Conservation (phyloP, 352 stramenopile genomes). For the Elongisporangium undulatum region DNA sequence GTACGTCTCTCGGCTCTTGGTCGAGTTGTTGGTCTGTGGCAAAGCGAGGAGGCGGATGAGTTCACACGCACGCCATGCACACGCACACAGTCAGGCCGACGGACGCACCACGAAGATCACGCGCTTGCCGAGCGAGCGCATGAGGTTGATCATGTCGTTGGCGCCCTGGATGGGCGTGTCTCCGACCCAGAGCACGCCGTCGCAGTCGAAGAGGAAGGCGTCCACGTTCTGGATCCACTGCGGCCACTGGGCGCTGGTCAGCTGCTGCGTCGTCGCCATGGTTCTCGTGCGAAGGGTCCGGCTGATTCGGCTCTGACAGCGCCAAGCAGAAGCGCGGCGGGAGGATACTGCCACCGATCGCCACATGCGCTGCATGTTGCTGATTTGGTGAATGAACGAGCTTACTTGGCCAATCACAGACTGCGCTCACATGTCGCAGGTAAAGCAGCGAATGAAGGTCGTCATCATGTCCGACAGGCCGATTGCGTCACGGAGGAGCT, state of each 20-base stretch:
- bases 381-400: background rate
- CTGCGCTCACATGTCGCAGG: background rate
- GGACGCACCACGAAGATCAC: conserved; percentile 75
- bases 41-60: background rate
- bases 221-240: conserved; percentile 63
- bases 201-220: conserved; percentile 80
- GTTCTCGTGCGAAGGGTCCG: background rate
- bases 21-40: conserved; percentile 81
- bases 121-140: conserved; percentile 74
- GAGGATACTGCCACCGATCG: background rate
- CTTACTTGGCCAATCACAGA: background rate
- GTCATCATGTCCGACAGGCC: background rate
- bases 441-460: background rate
- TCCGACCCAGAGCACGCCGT: conserved; percentile 74
- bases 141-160: conserved; percentile 53
- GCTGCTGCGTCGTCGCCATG: conserved; percentile 25
- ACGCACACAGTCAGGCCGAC: background rate
- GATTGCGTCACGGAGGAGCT: background rate
- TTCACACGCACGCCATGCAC: background rate
- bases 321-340: background rate
- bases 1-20: conserved; percentile 74
- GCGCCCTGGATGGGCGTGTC: conserved; percentile 57
- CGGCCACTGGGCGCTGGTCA: conserved; percentile 34
- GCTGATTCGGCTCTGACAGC: background rate
- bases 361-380: background rate